phyloP scores from a whole-genome alignment of 768 basidiomycete genomes.

The Lanmaoa rubissima region DNA sequence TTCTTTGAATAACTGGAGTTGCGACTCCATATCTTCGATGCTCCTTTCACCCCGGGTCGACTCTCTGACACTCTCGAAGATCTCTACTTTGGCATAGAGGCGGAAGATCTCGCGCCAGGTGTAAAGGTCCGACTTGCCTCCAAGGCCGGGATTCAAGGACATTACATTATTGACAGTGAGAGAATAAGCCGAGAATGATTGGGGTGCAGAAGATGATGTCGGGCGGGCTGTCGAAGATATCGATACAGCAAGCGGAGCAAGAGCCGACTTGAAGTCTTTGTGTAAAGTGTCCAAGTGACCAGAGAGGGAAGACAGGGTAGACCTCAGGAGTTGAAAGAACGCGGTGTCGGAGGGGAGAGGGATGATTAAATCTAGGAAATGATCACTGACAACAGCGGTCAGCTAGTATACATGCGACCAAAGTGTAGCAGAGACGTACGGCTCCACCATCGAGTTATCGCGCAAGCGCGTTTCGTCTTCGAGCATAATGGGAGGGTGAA shows the following conservation, averaged over 20 bases:
- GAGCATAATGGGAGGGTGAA: background rate
- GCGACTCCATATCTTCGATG: conserved; percentile 65
- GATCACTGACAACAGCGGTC: conserved; percentile 3
- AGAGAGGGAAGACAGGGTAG: conserved; percentile 54
- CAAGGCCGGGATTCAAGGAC: conserved; percentile 40
- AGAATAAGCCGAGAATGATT: conserved; percentile 36
- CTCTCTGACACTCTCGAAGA: conserved; percentile 77
- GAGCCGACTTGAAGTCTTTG: conserved; percentile 44
- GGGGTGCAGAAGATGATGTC: conserved; percentile 28
- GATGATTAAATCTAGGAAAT: conserved; percentile 59
- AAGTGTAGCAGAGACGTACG: conserved; percentile 7
- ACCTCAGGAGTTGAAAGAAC: conserved; percentile 75
- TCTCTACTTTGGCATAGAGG: conserved; percentile 79
- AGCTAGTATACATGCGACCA: background rate
- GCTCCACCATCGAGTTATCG: background rate
- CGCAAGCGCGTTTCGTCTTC: background rate
- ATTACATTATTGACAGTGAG: conserved; percentile 12
- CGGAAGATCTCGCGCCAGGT: conserved; percentile 90
- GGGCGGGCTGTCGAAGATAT: conserved; percentile 36
- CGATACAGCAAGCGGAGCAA: conserved; percentile 45
- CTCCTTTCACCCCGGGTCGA: conserved; percentile 62
- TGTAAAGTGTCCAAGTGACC: conserved; percentile 52
- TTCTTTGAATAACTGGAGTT: conserved; percentile 61
- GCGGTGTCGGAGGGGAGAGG: conserved; percentile 76
- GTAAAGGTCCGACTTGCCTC: conserved; percentile 61